Evolutionary conservation across 1,284 basidiomycete species (phyloP).

Genomic region (Boletus hoseneyae): DNA sequence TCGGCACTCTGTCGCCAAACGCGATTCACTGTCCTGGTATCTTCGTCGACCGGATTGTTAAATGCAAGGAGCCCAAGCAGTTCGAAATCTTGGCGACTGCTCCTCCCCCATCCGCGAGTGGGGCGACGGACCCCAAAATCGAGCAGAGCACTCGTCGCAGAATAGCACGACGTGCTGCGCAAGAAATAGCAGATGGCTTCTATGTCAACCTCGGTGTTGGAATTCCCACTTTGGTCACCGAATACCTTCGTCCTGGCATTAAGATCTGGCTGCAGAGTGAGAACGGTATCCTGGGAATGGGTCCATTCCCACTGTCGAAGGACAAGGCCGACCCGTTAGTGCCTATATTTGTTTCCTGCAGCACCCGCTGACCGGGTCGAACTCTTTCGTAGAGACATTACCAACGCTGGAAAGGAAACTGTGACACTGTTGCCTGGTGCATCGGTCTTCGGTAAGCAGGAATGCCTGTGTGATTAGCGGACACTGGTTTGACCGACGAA

Average conservation of each 20-base stretch:
- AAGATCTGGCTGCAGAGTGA: conserved; percentile 90
- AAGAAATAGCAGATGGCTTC: conserved; percentile 86
- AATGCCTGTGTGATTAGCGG: neutral
- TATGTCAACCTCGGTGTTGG: conserved; percentile 77
- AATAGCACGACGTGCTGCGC: conserved; percentile 85
- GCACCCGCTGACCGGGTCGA: neutral
- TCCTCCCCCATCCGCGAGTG: conserved; percentile 34
- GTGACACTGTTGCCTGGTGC: conserved; percentile 88
- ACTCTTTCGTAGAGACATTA: conserved; percentile 64
- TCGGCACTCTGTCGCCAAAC: conserved; percentile 83
- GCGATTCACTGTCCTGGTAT: conserved; percentile 80
- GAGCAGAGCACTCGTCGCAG: conserved; percentile 59
- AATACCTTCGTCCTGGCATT: conserved; percentile 71
- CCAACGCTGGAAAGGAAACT: conserved; percentile 95
- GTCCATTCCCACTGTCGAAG: conserved; percentile 77
- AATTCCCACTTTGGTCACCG: conserved; percentile 88
- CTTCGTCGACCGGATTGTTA: conserved; percentile 83
- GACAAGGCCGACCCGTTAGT: conserved; percentile 81
- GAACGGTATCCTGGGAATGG: conserved; percentile 93
- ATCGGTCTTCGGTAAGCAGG: conserved; percentile 69
- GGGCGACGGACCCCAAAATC: conserved; percentile 39
- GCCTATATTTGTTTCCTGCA: neutral
- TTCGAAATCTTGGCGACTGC: conserved; percentile 76
- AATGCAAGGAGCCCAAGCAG: conserved; percentile 69
- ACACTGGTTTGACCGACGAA: conserved; percentile 11